Evolutionary conservation across 768 basidiomycete species (phyloP), one percentile per base, ranked within the genome.

Genomic region (Candolleomyces efflorescens): DNA sequence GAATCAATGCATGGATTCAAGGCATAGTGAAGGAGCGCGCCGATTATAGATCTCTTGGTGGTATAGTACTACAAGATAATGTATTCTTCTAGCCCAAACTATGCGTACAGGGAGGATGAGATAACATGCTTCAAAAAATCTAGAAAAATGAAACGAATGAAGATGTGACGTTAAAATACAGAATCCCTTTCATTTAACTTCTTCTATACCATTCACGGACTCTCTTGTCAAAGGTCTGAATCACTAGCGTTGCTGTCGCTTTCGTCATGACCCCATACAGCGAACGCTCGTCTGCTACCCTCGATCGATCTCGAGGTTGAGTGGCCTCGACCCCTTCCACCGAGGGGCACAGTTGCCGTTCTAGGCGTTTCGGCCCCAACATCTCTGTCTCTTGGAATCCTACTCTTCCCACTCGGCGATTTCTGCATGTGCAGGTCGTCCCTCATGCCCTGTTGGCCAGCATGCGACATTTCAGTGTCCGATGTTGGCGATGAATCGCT

Each of bases 251-350:
- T 87, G 67, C 89, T 90, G 63, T 94, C 92, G 55, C 89, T 92
- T 70, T 93, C 92, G 66, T 94, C 92, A 41, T 91, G 87, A 0
- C 92, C 92, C 83, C 85, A 91, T 11, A 90, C 89, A 18, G 92
- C 92, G 65, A 94, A 94, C 7, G 89, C 86, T 37, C 83, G 76
- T 47, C 41, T 20, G 15, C 7, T 74, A 53, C 65, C 65, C 45
- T 81, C 81, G n/a, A 62, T 64, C 15, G 76, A 76, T 53, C 69
- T 69, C 17, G 71, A 70, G 36, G 75, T 71, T 44, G 69, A 64
- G 61, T 74, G 72, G 4, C 68, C 68, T 43, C 71, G 68, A 9
- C 69, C 64, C 10, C 72, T 71, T 23, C 68, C 66, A 50, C 69
- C 65, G 50, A 71, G 38, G 58, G 73, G 78, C 43, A 72, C 72